Conservation (phyloP, 1,139 yeast species). For the Chernovozyma aurita region DNA sequence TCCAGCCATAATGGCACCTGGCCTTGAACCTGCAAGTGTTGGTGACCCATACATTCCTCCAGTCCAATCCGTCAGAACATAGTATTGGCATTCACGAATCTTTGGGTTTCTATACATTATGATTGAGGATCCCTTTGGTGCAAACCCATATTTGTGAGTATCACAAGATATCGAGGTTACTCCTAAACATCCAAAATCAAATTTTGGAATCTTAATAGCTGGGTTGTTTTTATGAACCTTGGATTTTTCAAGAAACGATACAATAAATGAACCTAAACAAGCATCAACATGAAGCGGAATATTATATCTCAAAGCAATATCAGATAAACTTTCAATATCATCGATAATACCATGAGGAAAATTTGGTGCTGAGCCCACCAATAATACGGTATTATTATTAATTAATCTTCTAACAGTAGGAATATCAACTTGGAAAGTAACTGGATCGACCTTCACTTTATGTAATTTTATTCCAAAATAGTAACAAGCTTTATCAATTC, state of each 20-base stretch:
- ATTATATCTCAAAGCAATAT: constrained; percentile 56
- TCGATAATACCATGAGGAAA: constrained; percentile 96
- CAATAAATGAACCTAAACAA: constrained; percentile 88
- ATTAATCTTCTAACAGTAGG: constrained; percentile 59
- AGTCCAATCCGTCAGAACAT: constrained; percentile 77
- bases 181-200: constrained; percentile 87
- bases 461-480: constrained; percentile 85
- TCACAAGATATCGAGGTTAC: constrained; percentile 98
- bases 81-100: constrained; percentile 79
- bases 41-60: constrained; percentile 98
- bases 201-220: constrained; percentile 43
- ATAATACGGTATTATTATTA: constrained; percentile 71
- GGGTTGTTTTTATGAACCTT: constrained; percentile 41
- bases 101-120: constrained; percentile 76
- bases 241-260: constrained; percentile 70
- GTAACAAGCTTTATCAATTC: constrained; percentile 88
- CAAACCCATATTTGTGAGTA: constrained; percentile 96
- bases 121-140: constrained; percentile 93
- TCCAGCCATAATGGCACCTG: constrained; percentile 95
- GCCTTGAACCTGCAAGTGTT: constrained; percentile 93
- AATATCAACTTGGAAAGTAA: constrained; percentile 64
- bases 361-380: constrained; percentile 94
- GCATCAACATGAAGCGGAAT: constrained; percentile 94
- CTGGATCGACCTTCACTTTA: constrained; percentile 73
- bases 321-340: constrained; percentile 70